Conservation (phyloP, 805 yeast genomes). For the Wickerhamomyces mucosus region DNA sequence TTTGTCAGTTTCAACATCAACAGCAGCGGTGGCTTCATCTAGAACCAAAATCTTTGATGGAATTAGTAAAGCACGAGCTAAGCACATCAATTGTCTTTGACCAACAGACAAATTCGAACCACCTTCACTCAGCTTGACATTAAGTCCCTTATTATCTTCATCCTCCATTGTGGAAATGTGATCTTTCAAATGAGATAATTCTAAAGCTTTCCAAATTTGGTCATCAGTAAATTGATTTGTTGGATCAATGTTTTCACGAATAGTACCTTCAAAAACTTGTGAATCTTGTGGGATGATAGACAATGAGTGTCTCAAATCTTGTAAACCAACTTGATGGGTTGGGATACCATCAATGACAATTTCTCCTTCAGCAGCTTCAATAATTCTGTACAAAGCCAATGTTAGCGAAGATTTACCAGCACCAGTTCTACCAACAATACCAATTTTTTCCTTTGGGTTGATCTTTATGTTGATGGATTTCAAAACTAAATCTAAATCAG, state of each 20-base stretch:
- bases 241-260: conserved; percentile 85
- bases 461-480: conserved; percentile 56
- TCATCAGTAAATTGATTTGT: conserved; percentile 56
- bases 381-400: conserved; percentile 73
- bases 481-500: conserved; percentile 71
- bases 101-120: conserved; percentile 70
- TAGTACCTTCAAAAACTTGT: conserved; percentile 81
- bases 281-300: conserved; percentile 93
- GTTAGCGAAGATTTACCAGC: conserved; percentile 91
- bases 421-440: conserved; percentile 96
- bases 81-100: conserved; percentile 72
- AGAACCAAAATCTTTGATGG: conserved; percentile 55
- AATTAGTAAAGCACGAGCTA: conserved; percentile 67
- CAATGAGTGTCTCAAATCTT: conserved; percentile 65
- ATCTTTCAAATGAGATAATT: conserved; percentile 64
- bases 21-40: conserved; percentile 88
- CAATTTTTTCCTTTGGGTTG: conserved; percentile 73
- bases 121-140: conserved; percentile 51
- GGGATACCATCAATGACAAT: conserved; percentile 65
- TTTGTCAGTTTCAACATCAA: conserved; percentile 76
- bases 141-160: conserved; percentile 45
- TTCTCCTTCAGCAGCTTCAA: conserved; percentile 65
- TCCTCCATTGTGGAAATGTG: conserved; percentile 51
- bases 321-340: conserved; percentile 60
- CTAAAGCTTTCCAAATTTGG: conserved; percentile 76